Conservation (phyloP, 2,329 filamentous ascomycete species). For the Hymenotorrendiella dingleyae region DNA sequence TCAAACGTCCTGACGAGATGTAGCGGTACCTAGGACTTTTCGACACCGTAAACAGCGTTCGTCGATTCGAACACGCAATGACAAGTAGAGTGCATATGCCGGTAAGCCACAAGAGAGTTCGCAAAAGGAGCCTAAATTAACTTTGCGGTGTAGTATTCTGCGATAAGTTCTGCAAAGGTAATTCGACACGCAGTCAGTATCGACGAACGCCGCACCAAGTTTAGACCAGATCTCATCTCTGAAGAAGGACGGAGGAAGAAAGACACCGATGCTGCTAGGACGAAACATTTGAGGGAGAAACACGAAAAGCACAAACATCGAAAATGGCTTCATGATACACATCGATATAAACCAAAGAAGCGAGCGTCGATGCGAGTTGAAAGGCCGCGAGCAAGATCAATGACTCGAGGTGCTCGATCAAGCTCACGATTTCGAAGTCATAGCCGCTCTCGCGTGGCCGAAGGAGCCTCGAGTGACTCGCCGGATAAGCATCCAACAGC, state of each 20-base stretch:
- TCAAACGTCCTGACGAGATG: too few relatives aligned
- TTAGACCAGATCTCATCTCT: constrained; percentile 8
- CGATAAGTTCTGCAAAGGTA: constrained; percentile 9
- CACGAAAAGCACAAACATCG: not conserved
- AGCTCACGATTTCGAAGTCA: constrained; percentile 34
- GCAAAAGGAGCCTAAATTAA: too few relatives aligned
- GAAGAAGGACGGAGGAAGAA: constrained; percentile 1
- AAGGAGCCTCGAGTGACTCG: not conserved
- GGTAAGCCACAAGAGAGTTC: not conserved
- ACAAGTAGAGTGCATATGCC: constrained; percentile 1
- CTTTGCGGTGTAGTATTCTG: constrained; percentile 6
- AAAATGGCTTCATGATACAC: constrained; percentile 2
- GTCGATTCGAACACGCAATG: constrained; percentile 54
- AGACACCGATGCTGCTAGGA: not conserved
- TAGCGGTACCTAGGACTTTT: constrained; percentile 68
- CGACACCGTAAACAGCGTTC: constrained; percentile 76
- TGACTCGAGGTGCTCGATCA: not conserved
- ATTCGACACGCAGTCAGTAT: constrained; percentile 13
- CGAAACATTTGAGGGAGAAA: not conserved
- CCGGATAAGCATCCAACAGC: too few relatives aligned
- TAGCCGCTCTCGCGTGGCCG: constrained; percentile 2
- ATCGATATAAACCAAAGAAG: constrained; percentile 3
- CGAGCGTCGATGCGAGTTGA: not conserved
- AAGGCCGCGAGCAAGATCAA: not conserved
- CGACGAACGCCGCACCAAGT: constrained; percentile 12